Base-by-base conservation (phyloP, 208 protist genomes). In the Vickermania ingenoplastis region DNA sequence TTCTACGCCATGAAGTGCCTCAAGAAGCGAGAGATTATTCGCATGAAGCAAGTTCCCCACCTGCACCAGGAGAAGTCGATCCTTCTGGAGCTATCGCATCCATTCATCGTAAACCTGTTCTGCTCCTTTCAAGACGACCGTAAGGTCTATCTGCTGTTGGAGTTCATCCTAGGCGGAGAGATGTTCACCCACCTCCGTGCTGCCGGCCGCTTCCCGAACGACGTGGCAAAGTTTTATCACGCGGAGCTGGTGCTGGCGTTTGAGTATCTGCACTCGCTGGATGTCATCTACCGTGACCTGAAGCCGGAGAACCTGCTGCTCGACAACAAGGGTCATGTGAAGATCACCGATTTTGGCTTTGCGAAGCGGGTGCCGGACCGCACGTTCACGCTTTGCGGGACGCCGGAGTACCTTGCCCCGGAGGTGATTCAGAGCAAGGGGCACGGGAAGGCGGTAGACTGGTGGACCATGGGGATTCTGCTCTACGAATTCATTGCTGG, bases 401-500 rank as follows among this genome's bases (percentile, higher is more conserved):
- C 89, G 45, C 86, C 89, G 29, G 81, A 86, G 54, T 94, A 91
- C 70, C 75, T 95, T 51, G 84, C 96, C 22, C 90, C 95, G 26
- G 92, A 98, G 77, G 88, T 98, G 63, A 80, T 98, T 24, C 70
- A 86, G 68, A 86, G 83, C 52, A 89, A 92, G 57, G 89, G 87
- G 0, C 92, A 98, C 73, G 94, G 94, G 17, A 97, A 97, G 75
- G 88, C 90, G 28, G 94, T 98, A 25, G 97, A 99, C 77, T 98
- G 94, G 95, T 99, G 97, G 97, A 86, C 85, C 50, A 92, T 97
- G 70, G 97, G 97, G 48, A 89, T 97, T 48, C 63, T 98, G 30
- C 65, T 97, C 41, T 98, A 96, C 67, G 94, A 97, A 83, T 96
- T 97, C 77, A 83, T 97, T 52, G 73, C 90, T 5, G 94, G 92